Conservation (phyloP, 805 yeast species). For the Lipomyces sp. region DNA sequence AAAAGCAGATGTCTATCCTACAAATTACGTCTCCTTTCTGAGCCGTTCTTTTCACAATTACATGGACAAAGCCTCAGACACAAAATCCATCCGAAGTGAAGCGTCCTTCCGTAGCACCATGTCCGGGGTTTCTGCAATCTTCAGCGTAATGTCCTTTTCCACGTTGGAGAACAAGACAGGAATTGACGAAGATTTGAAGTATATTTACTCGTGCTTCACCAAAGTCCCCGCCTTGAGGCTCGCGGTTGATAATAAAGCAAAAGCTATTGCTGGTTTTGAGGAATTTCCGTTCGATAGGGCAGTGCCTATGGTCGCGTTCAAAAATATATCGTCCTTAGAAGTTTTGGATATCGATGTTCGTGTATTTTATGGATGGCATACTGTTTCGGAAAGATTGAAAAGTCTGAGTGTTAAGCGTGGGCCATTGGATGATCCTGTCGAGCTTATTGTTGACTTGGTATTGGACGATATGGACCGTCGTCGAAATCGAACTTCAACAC, state of each 20-base stretch:
- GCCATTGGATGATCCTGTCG: slow-evolving; percentile 57
- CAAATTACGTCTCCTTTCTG: slow-evolving; percentile 61
- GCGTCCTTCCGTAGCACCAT: slow-evolving; percentile 45
- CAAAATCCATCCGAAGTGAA: slow-evolving; percentile 40
- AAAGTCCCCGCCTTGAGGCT: slow-evolving; percentile 67
- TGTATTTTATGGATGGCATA: slow-evolving; percentile 69
- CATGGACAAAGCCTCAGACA: slow-evolving; percentile 36
- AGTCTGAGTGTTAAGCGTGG: slow-evolving; percentile 60
- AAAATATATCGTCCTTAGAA: slow-evolving; percentile 65
- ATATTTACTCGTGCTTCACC: slow-evolving; percentile 65
- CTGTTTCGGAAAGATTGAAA: slow-evolving; percentile 58
- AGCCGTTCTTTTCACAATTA: slow-evolving; percentile 37
- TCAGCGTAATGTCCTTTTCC: slow-evolving; percentile 44
- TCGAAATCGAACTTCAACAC: slow-evolving; percentile 46
- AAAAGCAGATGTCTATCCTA: slow-evolving; percentile 55
- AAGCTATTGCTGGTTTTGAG: slow-evolving; percentile 63
- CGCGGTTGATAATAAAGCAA: slow-evolving; percentile 63
- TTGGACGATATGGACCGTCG: slow-evolving; percentile 56
- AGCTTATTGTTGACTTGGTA: slow-evolving; percentile 54
- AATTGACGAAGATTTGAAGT: slow-evolving; percentile 46
- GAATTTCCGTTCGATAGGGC: slow-evolving; percentile 75
- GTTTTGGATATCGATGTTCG: slow-evolving; percentile 64
- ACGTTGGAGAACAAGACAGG: slow-evolving; percentile 35
- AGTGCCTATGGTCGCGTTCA: slow-evolving; percentile 65
- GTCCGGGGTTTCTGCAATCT: slow-evolving; percentile 53